phyloP scores from a whole-genome alignment of 176 grass and related monocot species.

The Cymbopogon citratus region DNA sequence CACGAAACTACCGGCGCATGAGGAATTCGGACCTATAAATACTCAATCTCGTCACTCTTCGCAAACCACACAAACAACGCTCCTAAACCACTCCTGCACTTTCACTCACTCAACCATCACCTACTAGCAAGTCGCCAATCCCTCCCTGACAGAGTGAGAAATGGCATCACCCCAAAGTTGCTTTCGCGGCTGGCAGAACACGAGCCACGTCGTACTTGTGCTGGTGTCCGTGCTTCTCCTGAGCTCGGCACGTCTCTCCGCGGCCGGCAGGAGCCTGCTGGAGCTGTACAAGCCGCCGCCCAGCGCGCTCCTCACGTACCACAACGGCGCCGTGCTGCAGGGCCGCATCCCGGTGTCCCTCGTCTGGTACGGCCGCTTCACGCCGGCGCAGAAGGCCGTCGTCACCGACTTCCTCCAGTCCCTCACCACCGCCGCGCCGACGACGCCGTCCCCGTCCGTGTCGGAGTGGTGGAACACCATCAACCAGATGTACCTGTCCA shows the following conservation, averaged over 20 bases:
- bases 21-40: conserved; percentile 28
- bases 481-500: conserved; percentile 57
- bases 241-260: conserved; percentile 15
- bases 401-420: conserved; percentile 70
- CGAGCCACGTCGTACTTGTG: not conserved
- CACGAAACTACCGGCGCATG: conserved; percentile 19
- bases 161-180: conserved; percentile 33
- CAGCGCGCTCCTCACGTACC: conserved; percentile 47
- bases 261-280: conserved; percentile 38
- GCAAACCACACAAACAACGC: conserved; percentile 20
- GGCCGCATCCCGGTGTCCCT: conserved; percentile 56
- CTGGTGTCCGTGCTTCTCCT: conserved; percentile 16
- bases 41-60: not conserved
- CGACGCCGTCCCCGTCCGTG: conserved; percentile 44
- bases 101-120: too few species aligned
- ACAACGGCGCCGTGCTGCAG: conserved; percentile 66
- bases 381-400: conserved; percentile 57
- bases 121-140: not conserved
- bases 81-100: not conserved
- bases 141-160: not conserved
- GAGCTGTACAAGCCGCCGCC: conserved; percentile 39
- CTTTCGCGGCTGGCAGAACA: not conserved
- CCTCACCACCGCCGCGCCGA: conserved; percentile 27
- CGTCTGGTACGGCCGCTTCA: conserved; percentile 72
- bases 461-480: conserved; percentile 79